Evolutionary conservation across 2,329 filamentous ascomycete genomes (phyloP).

Genomic region (Cercospora nicotianae): DNA sequence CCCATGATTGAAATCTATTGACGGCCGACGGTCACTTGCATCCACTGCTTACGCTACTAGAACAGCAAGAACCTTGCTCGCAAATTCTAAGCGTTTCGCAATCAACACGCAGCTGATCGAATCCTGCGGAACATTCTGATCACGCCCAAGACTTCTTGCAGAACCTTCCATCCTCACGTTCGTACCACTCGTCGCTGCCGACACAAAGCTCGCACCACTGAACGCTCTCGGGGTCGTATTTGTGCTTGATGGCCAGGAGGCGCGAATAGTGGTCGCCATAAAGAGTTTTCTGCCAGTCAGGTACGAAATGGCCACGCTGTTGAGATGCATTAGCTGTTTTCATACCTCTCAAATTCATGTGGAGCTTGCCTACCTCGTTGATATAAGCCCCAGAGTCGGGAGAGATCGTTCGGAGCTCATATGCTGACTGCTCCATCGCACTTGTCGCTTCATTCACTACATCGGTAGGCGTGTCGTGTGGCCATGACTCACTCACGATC

Average conservation of each 20-base stretch:
- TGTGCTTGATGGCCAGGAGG: conserved; percentile 18
- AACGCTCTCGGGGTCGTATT: conserved; percentile 20
- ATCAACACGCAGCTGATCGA: too few relatives aligned
- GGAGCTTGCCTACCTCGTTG: conserved; percentile 38
- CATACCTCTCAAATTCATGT: background rate
- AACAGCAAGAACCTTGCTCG: too few relatives aligned
- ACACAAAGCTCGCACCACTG: conserved; percentile 15
- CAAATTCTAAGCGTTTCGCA: too few relatives aligned
- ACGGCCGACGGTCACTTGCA: too few relatives aligned
- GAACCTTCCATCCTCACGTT: conserved; percentile 6
- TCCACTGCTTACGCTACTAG: too few relatives aligned
- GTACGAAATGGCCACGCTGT: background rate
- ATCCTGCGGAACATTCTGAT: background rate
- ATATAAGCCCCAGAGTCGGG: conserved; percentile 43
- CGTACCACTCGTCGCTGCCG: conserved; percentile 14
- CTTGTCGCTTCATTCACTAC: background rate
- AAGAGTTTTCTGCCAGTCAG: conserved; percentile 17
- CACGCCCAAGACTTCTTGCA: conserved; percentile 4
- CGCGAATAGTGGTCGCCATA: conserved; percentile 18
- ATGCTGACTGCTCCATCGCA: conserved; percentile 23
- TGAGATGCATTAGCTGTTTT: background rate
- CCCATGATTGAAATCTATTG: too few relatives aligned
- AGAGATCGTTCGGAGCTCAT: conserved; percentile 38
- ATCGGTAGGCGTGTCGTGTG: background rate
- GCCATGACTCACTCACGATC: conserved; percentile 2